Percentiles rank a stretch among this genome's conserved stretches.
Conservation (phyloP, 163 green algal species). For the Chloroidium sp. region DNA sequence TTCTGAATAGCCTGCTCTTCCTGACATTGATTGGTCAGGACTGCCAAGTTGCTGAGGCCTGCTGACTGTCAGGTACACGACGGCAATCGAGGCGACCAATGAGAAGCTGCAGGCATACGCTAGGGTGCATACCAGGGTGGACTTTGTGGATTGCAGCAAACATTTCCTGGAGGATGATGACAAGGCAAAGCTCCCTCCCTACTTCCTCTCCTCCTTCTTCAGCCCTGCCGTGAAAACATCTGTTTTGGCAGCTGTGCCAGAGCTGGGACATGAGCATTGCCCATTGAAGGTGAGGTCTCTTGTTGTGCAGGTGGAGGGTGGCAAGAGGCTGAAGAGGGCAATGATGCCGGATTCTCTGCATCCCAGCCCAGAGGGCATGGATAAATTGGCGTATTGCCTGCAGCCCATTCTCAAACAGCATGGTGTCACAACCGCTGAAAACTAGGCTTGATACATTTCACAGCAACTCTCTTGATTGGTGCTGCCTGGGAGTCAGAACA, state of each 20-base stretch:
- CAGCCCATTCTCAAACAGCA: neutral
- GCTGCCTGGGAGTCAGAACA: too few species aligned
- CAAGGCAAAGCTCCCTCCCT: neutral
- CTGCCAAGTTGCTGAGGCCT: too few species aligned
- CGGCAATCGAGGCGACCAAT: neutral
- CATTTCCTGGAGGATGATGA: neutral
- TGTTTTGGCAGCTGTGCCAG: neutral
- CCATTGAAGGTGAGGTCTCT: neutral
- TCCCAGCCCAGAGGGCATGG: conserved; percentile 13
- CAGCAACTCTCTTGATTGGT: too few species aligned
- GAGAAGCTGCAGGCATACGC: neutral
- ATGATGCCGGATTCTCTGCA: conserved; percentile 29
- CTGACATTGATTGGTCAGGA: too few species aligned
- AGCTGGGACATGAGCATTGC: neutral
- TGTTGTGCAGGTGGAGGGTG: neutral
- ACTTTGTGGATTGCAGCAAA: neutral
- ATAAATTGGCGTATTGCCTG: conserved; percentile 20
- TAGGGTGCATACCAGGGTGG: neutral
- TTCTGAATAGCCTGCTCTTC: too few species aligned
- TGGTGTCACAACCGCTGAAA: neutral
- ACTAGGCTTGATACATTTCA: too few species aligned
- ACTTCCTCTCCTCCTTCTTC: neutral
- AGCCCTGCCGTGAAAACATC: neutral
- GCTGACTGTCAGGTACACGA: neutral
- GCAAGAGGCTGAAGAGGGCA: neutral